Evolutionary conservation across 352 stramenopile species (phyloP).

Genomic region (Peronospora tabacina): DNA sequence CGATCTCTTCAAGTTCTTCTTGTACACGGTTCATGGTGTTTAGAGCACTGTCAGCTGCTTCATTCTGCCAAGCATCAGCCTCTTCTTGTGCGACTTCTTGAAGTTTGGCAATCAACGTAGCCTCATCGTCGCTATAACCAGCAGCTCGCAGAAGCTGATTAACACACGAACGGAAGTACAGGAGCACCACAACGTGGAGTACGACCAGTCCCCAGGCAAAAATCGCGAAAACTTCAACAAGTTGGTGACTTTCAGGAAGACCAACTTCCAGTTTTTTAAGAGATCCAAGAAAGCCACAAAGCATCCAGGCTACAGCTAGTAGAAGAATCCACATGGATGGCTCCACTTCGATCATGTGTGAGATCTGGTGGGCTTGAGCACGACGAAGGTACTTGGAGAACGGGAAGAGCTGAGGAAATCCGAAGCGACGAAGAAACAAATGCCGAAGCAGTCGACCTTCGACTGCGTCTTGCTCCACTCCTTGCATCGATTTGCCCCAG

Average conservation of each 20-base stretch:
- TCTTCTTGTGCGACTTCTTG: conserved; percentile 19
- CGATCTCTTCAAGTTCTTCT: conserved; percentile 22
- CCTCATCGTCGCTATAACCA: conserved; percentile 22
- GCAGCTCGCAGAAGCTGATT: conserved; percentile 28
- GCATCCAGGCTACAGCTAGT: conserved; percentile 34
- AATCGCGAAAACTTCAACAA: conserved; percentile 30
- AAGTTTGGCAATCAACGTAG: conserved; percentile 9
- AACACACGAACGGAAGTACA: conserved; percentile 37
- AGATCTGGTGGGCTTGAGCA: conserved; percentile 70
- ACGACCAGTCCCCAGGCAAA: conserved; percentile 31
- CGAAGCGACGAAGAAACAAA: conserved; percentile 39
- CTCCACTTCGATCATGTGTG: conserved; percentile 71
- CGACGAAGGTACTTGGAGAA: conserved; percentile 73
- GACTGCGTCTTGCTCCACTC: conserved; percentile 16
- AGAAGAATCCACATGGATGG: conserved; percentile 59
- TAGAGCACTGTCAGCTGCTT: conserved; percentile 16
- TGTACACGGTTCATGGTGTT: conserved; percentile 20
- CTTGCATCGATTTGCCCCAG: not conserved
- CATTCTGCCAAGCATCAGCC: conserved; percentile 9
- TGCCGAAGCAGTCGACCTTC: conserved; percentile 36
- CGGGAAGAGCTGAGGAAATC: conserved; percentile 45
- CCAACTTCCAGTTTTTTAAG: conserved; percentile 11
- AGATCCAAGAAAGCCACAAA: conserved; percentile 21
- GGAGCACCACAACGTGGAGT: conserved; percentile 27
- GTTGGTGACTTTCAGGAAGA: conserved; percentile 20